Evolutionary conservation across 495 filamentous ascomycete genomes (phyloP).

Genomic region (Cenococcum geophilum): DNA sequence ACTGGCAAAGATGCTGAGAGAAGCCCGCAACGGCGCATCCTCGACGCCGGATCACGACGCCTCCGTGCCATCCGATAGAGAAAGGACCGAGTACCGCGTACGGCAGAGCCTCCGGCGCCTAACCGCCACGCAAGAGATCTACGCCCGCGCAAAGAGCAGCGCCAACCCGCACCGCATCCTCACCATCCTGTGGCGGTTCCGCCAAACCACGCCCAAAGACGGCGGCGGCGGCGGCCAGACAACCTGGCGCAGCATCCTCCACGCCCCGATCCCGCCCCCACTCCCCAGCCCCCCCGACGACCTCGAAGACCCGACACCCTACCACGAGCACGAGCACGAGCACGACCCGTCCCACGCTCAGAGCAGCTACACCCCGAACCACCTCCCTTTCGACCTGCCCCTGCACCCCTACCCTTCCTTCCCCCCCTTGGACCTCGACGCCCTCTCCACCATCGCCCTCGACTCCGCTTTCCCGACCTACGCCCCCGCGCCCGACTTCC

Average conservation of each 20-base stretch:
- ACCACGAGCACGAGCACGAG: no score
- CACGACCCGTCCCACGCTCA: no score
- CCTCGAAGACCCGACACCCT: no score
- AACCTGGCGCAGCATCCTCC: constrained; percentile 20
- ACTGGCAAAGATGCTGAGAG: constrained; percentile 18
- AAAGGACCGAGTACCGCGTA: constrained; percentile 12
- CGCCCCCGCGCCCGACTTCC: constrained; percentile 12
- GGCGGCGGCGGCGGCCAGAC: constrained; percentile 12
- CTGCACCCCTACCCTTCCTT: neutral
- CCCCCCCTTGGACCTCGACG: constrained; percentile 20
- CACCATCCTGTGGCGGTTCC: constrained; percentile 25
- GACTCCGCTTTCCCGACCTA: constrained; percentile 20
- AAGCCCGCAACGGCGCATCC: constrained; percentile 10
- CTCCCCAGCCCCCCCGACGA: neutral
- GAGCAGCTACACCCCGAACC: no score
- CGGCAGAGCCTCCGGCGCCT: constrained; percentile 13
- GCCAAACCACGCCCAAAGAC: constrained; percentile 6
- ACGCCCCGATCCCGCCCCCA: neutral
- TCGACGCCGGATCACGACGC: neutral
- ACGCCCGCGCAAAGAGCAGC: neutral
- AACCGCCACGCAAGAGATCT: constrained; percentile 26
- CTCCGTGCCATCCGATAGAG: neutral
- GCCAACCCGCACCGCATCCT: constrained; percentile 10
- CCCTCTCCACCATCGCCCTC: constrained; percentile 11
- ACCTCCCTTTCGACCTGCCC: constrained; percentile 2